phyloP scores from a whole-genome alignment of 2,329 filamentous ascomycete species.

The Leptosphaerulina australis region DNA sequence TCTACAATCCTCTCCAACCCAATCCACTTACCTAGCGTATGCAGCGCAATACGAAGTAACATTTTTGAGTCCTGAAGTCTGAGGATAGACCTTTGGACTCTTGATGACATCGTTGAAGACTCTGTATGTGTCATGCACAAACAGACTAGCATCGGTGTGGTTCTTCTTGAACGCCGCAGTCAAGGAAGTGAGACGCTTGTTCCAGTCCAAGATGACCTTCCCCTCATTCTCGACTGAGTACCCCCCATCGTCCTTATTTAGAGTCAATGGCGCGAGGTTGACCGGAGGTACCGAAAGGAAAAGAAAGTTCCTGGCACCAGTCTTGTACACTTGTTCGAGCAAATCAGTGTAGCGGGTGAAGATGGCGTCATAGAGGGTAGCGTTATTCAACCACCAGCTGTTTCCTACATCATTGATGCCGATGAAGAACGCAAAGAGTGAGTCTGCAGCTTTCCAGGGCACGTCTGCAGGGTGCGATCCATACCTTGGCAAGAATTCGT shows the following conservation, averaged over 20 bases:
- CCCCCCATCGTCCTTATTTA: constrained; percentile 45
- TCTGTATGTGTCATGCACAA: constrained; percentile 60
- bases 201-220: constrained; percentile 60
- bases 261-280: constrained; percentile 59
- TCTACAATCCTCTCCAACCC: neutral
- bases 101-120: constrained; percentile 62
- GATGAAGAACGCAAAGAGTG: constrained; percentile 60
- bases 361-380: constrained; percentile 42
- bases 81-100: constrained; percentile 55
- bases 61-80: constrained; percentile 62
- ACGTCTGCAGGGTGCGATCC: constrained; percentile 40
- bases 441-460: constrained; percentile 53
- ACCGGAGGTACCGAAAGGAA: constrained; percentile 57
- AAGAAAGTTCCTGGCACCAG: constrained; percentile 57
- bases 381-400: constrained; percentile 52
- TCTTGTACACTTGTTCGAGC: constrained; percentile 51
- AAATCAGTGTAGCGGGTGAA: constrained; percentile 48
- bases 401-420: constrained; percentile 64
- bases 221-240: constrained; percentile 43
- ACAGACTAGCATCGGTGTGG: constrained; percentile 52
- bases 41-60: constrained; percentile 60
- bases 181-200: constrained; percentile 53
- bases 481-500: constrained; percentile 52
- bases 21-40: constrained; percentile 56
- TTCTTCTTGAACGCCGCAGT: constrained; percentile 49